Conservation (phyloP, 108 stramenopile species). For the Nannochloropsis salina region DNA sequence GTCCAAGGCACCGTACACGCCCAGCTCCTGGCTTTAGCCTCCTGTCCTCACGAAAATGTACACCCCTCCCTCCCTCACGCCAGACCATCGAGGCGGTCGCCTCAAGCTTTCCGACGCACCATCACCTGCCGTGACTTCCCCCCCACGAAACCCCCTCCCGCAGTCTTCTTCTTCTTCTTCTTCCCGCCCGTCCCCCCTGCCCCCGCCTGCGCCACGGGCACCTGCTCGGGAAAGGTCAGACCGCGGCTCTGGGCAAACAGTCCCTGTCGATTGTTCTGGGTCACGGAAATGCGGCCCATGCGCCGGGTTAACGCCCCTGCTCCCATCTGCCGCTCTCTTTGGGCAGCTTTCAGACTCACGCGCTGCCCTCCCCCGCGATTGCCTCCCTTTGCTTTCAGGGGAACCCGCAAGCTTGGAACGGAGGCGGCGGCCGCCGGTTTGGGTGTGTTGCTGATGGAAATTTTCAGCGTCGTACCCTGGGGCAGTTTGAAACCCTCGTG, state of each 20-base stretch:
- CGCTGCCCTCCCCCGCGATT: neutral
- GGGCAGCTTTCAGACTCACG: neutral
- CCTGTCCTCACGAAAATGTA: no score
- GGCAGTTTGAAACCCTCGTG: neutral
- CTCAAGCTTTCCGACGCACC: neutral
- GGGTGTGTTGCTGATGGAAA: neutral
- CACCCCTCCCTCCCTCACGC: no score
- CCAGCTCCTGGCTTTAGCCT: no score
- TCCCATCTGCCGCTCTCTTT: neutral
- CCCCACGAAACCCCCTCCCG: neutral
- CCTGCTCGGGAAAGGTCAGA: neutral
- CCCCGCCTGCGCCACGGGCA: neutral
- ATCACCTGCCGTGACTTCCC: neutral
- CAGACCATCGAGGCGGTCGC: no score
- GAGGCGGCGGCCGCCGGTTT: neutral
- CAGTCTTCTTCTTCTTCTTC: neutral
- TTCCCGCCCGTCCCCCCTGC: neutral
- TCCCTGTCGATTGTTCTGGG: neutral
- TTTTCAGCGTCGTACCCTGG: neutral
- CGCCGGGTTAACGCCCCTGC: neutral
- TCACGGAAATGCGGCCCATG: slow-evolving; percentile 17
- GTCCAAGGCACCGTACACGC: no score
- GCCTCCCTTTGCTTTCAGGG: neutral
- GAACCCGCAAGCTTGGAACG: neutral
- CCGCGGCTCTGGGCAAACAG: neutral